Percentiles rank a stretch among this genome's conserved stretches.
Evolutionary conservation across 768 basidiomycete species (phyloP).

Genomic region (Asterophora lycoperdoides): DNA sequence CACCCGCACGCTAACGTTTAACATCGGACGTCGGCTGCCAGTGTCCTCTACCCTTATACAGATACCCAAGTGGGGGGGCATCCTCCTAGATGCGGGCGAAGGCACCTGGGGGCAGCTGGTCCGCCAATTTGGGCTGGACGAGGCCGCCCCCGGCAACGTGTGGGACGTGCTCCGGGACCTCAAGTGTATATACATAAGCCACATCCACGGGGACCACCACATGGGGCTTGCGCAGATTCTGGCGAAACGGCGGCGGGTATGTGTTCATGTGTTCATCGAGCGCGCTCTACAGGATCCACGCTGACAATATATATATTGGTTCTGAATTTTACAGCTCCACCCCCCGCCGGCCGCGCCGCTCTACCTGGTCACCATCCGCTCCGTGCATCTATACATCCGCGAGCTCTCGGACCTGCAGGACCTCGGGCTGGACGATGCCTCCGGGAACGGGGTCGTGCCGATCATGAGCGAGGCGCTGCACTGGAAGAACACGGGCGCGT

Average conservation of each 20-base stretch:
- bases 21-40: conserved; percentile 21
- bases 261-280: conserved; percentile 2
- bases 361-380: conserved; percentile 60
- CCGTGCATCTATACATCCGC: conserved; percentile 60
- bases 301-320: too few species aligned
- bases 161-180: conserved; percentile 64
- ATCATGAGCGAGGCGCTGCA: conserved; percentile 56
- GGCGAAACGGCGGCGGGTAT: conserved; percentile 62
- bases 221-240: conserved; percentile 75
- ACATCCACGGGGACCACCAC: conserved; percentile 93
- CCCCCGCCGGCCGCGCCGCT: conserved; percentile 60
- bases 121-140: conserved; percentile 64
- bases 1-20: background rate
- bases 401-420: conserved; percentile 73
- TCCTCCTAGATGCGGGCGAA: conserved; percentile 89
- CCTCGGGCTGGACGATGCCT: conserved; percentile 51
- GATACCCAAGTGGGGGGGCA: conserved; percentile 65
- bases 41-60: conserved; percentile 75
- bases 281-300: background rate
- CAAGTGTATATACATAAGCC: conserved; percentile 81
- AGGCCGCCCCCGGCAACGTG: conserved; percentile 30
- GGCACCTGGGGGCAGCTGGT: conserved; percentile 89
- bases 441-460: conserved; percentile 48
- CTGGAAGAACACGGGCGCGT: conserved; percentile 34
- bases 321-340: conserved; percentile 55